A percentile compares a stretch with the other conserved stretches of the same genome.
Conservation (phyloP, 169 alveolate species). For the Plasmodium malariae region DNA sequence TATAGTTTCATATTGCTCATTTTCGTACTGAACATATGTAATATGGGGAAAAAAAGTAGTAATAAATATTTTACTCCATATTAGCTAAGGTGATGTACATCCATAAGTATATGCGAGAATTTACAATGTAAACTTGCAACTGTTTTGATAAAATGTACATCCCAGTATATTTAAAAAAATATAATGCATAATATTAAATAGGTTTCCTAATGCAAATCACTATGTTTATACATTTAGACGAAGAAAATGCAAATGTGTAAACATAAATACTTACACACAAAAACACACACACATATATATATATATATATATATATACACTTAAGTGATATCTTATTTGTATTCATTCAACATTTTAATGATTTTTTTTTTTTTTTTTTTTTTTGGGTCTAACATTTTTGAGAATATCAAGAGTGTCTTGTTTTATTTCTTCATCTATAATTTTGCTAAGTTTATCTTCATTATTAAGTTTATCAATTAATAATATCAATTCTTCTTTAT, state of each 20-base stretch:
- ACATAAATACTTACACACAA: neutral
- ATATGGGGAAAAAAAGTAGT: neutral
- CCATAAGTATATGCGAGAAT: constrained; percentile 1
- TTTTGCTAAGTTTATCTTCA: constrained; percentile 68
- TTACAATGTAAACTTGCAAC: too few species aligned
- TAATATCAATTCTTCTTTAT: constrained; percentile 78
- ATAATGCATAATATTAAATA: too few species aligned
- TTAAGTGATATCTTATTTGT: neutral
- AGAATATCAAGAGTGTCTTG: constrained; percentile 40
- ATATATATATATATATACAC: constrained; percentile 14
- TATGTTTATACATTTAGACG: too few species aligned
- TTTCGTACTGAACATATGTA: constrained; percentile 63
- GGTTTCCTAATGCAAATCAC: too few species aligned
- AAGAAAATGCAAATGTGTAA: too few species aligned
- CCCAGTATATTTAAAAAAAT: too few species aligned
- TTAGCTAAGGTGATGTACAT: too few species aligned
- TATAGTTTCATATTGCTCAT: constrained; percentile 71
- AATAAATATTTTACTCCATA: neutral
- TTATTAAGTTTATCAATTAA: constrained; percentile 79
- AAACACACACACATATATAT: neutral
- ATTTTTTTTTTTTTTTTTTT: constrained; percentile 3
- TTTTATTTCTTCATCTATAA: constrained; percentile 46
- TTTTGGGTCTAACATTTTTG: constrained; percentile 31
- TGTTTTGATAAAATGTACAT: too few species aligned
- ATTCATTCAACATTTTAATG: neutral